These are phyloP conservation scores for Leccinellum albellum DNA, from an alignment of 768 basidiomycete genomes.

Conservation along the genomic window DNA sequence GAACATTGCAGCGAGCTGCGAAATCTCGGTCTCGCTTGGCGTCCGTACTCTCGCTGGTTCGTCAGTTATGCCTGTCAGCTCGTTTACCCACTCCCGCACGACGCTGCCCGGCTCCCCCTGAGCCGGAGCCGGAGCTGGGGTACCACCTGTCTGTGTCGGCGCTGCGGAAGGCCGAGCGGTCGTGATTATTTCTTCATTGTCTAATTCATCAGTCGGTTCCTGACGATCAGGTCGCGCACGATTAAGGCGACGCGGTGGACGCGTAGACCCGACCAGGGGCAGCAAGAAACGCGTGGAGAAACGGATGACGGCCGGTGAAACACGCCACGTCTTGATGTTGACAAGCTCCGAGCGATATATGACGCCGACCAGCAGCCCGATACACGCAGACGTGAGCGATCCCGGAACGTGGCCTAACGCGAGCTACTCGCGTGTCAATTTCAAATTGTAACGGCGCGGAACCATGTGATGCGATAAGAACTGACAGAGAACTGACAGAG, in stretches of 20 bases:
- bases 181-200: slow-evolving; percentile 60
- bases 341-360: slow-evolving; percentile 82
- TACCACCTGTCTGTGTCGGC: slow-evolving; percentile 20
- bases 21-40: slow-evolving; percentile 73
- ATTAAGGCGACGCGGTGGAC: slow-evolving; percentile 62
- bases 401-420: slow-evolving; percentile 64
- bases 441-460: background rate
- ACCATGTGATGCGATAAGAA: background rate
- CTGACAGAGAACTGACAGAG: too few relatives aligned
- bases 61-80: slow-evolving; percentile 64
- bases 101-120: slow-evolving; percentile 38
- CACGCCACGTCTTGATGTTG: slow-evolving; percentile 73
- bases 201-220: slow-evolving; percentile 17
- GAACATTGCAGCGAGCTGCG: slow-evolving; percentile 76
- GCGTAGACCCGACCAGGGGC: slow-evolving; percentile 65
- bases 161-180: slow-evolving; percentile 46
- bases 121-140: slow-evolving; percentile 15
- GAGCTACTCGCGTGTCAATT: slow-evolving; percentile 43
- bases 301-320: slow-evolving; percentile 55
- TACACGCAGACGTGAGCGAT: slow-evolving; percentile 54
- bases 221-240: slow-evolving; percentile 66
- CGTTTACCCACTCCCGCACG: slow-evolving; percentile 76
- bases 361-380: slow-evolving; percentile 70
- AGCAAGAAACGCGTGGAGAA: slow-evolving; percentile 56
- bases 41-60: slow-evolving; percentile 60